Evolutionary conservation across 139 green algal species (phyloP), one percentile per base, ranked within the genome.

Genomic region (Yamagishiella unicocca): DNA sequence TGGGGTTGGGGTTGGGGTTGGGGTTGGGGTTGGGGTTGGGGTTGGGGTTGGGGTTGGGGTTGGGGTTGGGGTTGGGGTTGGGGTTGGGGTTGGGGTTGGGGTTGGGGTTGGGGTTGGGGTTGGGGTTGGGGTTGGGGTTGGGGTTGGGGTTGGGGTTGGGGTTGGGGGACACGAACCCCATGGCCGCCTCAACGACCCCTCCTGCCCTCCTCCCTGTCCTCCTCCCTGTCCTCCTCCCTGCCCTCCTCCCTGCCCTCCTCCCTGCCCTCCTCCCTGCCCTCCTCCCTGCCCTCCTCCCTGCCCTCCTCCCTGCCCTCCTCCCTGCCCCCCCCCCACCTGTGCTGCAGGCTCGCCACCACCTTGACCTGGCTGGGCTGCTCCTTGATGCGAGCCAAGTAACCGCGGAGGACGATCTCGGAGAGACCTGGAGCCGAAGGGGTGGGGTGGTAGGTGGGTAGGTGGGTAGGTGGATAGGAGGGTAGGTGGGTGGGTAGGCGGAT

Each of bases 361-460:
- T 84, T 75, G 33, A 84, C 75, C 72, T 83, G 73, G 70, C 75
- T 76, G 46, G 53, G 85, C 80, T 87, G 73, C 81, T 91, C 87
- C 10, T 46, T 31, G 38, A 82, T 72, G 42, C 67, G 77, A 10
- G 40, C 67, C 6, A 80, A 40, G 55, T 82, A 88, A 67, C 58
- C 68, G 62, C 83, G 83, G 0, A 45, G 42, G 66, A 82, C 87
- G 67, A 90, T 89, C 35, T 61, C 55, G 12, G 72, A 46, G 33
- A 90, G 58, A 35, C 75, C 82, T 90, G 78, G 35, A 14, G 50
- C 14, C 31, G 17, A 25, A 5, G 70, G 21, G 70, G 46, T 5
- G 12, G 53, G 46, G 33, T 40, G 27, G 31, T 10, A 21, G 64
- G 31, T 43, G 25, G 64, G 29, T 10, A 21, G 42, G 64, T n/a